Base-by-base conservation (phyloP, 2,329 filamentous ascomycete species). In the Pseudocercospora musae region DNA sequence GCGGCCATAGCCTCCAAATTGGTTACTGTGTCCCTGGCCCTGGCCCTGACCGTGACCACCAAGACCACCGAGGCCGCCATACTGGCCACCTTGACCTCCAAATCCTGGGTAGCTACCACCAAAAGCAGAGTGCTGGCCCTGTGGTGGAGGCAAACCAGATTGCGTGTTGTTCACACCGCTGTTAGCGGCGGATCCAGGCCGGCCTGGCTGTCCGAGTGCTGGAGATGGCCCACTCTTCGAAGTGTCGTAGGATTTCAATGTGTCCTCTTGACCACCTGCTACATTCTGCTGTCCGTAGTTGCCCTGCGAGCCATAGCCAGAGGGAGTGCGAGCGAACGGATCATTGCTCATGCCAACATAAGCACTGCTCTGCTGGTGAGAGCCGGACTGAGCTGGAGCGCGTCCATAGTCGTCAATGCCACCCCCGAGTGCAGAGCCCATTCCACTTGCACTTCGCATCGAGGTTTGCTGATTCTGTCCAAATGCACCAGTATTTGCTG, bases 151-250 rank as follows among this genome's bases (percentile, higher is more conserved):
- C 53, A 84, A 76, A 29, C 80, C 79, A 52, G 80, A 76, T 70
- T 85, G 84, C 72, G 73, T 74, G 60, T 79, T 78, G 49, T 81
- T 80, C 42, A 79, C 81, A 23, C 79, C 80, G 70, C 79, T 86
- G 76, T 87, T 87, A 29, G 84, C 83, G 7, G 85, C 85, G 40
- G 86, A 88, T 46, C 84, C 85, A 42, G 86, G 86, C 64, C 86
- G 84, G 67, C 85, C 85, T 49, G 84, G 84, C 72, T 87, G 85
- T 52, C 84, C 84, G 42, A 88, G 79, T 10, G 79, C 77, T 60
- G 85, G 85, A 66, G 85, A 87, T 27, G 86, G 85, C 10, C 85
- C 81, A 53, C 78, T 76, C 66, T 75, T 74, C 77, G 87, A 77
- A 20, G 85, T 80, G 65, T 82, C 82, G 65, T 84, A 87, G 7